Percentiles rank a stretch among this genome's conserved stretches.
Conservation (phyloP, 2,329 filamentous ascomycete genomes). For the Sordariomycetes sp. region DNA sequence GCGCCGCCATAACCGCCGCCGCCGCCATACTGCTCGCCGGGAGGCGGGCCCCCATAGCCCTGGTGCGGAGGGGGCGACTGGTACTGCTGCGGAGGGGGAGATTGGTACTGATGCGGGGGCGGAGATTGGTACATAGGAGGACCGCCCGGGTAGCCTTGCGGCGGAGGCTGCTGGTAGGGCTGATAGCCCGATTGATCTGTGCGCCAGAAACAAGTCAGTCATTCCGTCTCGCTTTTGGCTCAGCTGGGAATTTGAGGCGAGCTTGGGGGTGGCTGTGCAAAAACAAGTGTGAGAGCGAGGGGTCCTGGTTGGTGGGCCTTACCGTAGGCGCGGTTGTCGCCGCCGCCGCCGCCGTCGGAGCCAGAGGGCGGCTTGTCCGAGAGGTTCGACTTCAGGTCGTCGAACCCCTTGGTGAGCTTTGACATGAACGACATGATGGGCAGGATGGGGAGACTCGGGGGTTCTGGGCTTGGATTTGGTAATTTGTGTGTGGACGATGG, state of each 20-base stretch:
- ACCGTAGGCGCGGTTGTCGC: constrained; percentile 8
- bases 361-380: constrained; percentile 22
- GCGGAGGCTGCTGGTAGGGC: not conserved
- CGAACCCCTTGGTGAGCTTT: constrained; percentile 29
- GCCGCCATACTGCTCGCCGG: not conserved
- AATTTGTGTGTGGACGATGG: not conserved
- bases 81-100: not conserved
- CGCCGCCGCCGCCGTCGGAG: not conserved
- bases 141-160: constrained; percentile 6
- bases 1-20: not conserved
- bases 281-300: constrained; percentile 7
- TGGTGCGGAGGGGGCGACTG: constrained; percentile 8
- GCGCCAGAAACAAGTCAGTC: not conserved
- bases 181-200: not conserved
- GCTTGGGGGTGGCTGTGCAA: not conserved
- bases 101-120: not conserved
- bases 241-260: not conserved
- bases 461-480: not conserved
- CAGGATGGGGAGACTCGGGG: not conserved
- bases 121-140: constrained; percentile 6
- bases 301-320: not conserved
- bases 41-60: constrained; percentile 6
- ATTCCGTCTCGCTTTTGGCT: not conserved
- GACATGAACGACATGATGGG: constrained; percentile 32
- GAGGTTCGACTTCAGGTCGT: constrained; percentile 33